A percentile compares a stretch with the other conserved stretches of the same genome.
Evolutionary conservation across 164 flowering plant genomes (phyloP).

Genomic region (Hamamelis virginiana): DNA sequence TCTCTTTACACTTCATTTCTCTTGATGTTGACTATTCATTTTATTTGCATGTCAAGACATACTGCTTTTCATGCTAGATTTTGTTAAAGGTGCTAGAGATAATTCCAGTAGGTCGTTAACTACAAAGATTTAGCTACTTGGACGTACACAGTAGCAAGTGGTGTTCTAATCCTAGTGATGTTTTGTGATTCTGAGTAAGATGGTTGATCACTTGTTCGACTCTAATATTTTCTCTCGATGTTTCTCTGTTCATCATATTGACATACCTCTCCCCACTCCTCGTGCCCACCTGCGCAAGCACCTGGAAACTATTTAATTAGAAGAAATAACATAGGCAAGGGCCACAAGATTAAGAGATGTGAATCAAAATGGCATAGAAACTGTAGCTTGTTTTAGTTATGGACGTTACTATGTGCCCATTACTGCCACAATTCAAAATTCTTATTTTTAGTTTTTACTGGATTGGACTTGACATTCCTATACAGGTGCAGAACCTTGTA

Average conservation of each 20-base stretch:
- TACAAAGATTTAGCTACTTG: not conserved
- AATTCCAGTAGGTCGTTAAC: not conserved
- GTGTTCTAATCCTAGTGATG: not conserved
- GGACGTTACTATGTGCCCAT: not conserved
- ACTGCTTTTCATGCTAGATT: not conserved
- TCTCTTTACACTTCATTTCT: not conserved
- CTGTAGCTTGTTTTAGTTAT: not conserved
- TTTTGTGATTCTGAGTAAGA: no score
- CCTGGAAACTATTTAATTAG: not conserved
- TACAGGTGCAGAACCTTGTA: slow-evolving; percentile 75
- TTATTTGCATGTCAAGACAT: not conserved
- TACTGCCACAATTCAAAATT: no score
- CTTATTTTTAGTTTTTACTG: not conserved
- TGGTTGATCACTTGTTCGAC: no score
- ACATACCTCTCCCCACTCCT: not conserved
- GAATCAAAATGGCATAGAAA: not conserved
- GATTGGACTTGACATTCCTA: not conserved
- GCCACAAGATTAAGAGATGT: not conserved
- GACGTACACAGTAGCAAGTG: not conserved
- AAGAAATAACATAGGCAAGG: not conserved
- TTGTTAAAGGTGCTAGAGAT: not conserved
- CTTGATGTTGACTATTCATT: not conserved
- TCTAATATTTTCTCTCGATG: no score
- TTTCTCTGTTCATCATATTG: not conserved
- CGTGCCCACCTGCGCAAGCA: not conserved